phyloP scores from a whole-genome alignment of 2,329 filamentous ascomycete species.

The Aspergillus pseudoterreus region DNA sequence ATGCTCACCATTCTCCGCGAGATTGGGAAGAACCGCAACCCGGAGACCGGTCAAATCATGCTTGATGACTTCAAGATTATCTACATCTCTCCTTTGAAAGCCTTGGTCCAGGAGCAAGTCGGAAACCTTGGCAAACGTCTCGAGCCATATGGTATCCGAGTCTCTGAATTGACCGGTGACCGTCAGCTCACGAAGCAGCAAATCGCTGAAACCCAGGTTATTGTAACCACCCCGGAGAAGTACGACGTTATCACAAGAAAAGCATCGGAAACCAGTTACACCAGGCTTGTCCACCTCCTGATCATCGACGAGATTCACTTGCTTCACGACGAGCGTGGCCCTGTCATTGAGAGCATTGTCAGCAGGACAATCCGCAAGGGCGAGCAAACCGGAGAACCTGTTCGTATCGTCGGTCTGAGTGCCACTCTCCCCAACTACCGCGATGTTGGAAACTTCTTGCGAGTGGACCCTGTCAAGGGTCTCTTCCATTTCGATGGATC shows the following conservation, averaged over 20 bases:
- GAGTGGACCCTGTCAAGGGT: constrained; percentile 78
- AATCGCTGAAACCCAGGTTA: constrained; percentile 95
- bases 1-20: constrained; percentile 96
- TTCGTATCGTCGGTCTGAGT: constrained; percentile 86
- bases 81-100: constrained; percentile 94
- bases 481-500: constrained; percentile 96
- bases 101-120: constrained; percentile 94
- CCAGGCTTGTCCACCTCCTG: constrained; percentile 89
- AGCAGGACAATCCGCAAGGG: constrained; percentile 88
- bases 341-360: constrained; percentile 94
- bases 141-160: constrained; percentile 84
- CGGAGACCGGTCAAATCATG: constrained; percentile 86
- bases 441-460: constrained; percentile 92
- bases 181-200: constrained; percentile 98
- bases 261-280: constrained; percentile 94
- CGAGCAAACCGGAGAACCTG: constrained; percentile 90
- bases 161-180: constrained; percentile 95
- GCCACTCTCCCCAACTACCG: constrained; percentile 95
- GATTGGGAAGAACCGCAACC: constrained; percentile 90
- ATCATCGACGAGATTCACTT: constrained; percentile 98
- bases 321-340: constrained; percentile 93
- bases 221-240: constrained; percentile 97
- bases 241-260: constrained; percentile 99
- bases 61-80: constrained; percentile 98
- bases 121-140: constrained; percentile 93